Base-by-base conservation (phyloP, 2,329 filamentous ascomycete species). In the Aspergillus hiratsukae region DNA sequence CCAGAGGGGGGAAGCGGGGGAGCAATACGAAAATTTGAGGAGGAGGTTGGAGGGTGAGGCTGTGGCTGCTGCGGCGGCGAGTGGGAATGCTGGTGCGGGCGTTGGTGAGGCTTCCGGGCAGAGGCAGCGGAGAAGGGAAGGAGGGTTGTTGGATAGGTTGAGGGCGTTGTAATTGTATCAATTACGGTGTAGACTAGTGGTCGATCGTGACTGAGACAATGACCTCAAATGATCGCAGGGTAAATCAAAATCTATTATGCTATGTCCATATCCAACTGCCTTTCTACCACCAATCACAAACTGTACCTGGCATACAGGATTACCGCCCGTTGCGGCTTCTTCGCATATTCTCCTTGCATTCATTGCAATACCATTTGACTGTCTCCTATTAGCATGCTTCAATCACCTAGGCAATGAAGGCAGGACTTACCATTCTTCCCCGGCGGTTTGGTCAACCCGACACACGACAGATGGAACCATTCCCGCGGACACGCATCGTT, bases 401-500 rank as follows among this genome's bases (percentile, higher is more conserved):
- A 37, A 41, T 6, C 49, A 52, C 37, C 41, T 54, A 27, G 56
- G 48, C 54, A 43, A 48, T n/a, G n/a, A 40, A 53, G 7, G 35
- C 3, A 23, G 58, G 61, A 83, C 86, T 79, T 75, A 90, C 87
- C 83, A 73, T 87, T 90, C 61, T 85, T 85, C 56, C 83, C 86
- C n/a, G 90, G 90, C 52, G 89, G 88, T 57, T 88, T 88, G 65
- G 87, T 88, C 65, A 94, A 74, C 27, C 90, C 90, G 29, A 91
- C 89, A 71, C 90, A 94, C 51, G 87, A 87, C 51, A 94, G 75
- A 78, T 92, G 89, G 77, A 92, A 93, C 89, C 89, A 92, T 73
- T 92, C 89, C 59, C 84, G 81, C 62, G 84, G 81, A 73, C 89
- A 92, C 50, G 84, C 83, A 57, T 87, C 83, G 7, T 85, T 85